Conservation (phyloP, 2,329 filamentous ascomycete genomes). For the Thielaviopsis euricoi region DNA sequence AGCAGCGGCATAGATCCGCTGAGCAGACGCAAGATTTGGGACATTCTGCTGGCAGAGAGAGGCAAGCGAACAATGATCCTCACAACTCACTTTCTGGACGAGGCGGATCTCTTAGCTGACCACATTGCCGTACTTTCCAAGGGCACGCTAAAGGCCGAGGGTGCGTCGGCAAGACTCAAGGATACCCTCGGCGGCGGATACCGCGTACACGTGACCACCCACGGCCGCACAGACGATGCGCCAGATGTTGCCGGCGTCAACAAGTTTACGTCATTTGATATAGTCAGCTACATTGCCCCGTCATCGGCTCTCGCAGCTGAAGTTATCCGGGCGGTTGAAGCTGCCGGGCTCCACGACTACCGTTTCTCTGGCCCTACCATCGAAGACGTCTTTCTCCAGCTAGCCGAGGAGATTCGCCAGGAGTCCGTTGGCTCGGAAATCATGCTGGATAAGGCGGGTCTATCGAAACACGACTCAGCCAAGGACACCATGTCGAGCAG, state of each 20-base stretch:
- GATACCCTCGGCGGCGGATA: constrained; percentile 71
- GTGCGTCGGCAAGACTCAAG: constrained; percentile 76
- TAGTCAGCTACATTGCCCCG: constrained; percentile 54
- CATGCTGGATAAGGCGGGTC: constrained; percentile 17
- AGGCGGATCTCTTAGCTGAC: constrained; percentile 78
- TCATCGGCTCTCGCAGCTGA: constrained; percentile 53
- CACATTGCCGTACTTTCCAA: constrained; percentile 79
- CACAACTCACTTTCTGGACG: constrained; percentile 87
- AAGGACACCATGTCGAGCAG: constrained; percentile 1
- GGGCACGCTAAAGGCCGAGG: constrained; percentile 63
- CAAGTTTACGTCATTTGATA: constrained; percentile 48
- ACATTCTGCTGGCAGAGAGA: constrained; percentile 74
- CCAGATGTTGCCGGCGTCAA: constrained; percentile 37
- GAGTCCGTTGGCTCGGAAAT: constrained; percentile 21
- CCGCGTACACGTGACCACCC: constrained; percentile 51
- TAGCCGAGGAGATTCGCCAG: constrained; percentile 58
- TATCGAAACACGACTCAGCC: constrained; percentile 14
- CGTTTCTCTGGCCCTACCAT: constrained; percentile 79
- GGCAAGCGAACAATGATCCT: constrained; percentile 69
- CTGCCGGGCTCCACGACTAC: constrained; percentile 54
- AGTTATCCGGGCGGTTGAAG: constrained; percentile 55
- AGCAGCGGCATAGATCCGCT: constrained; percentile 78
- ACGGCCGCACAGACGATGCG: constrained; percentile 14
- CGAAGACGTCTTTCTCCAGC: constrained; percentile 77
- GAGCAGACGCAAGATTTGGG: constrained; percentile 80